Evolutionary conservation across 345 rosid genomes (phyloP).

Genomic region (Iberis pinnata): DNA sequence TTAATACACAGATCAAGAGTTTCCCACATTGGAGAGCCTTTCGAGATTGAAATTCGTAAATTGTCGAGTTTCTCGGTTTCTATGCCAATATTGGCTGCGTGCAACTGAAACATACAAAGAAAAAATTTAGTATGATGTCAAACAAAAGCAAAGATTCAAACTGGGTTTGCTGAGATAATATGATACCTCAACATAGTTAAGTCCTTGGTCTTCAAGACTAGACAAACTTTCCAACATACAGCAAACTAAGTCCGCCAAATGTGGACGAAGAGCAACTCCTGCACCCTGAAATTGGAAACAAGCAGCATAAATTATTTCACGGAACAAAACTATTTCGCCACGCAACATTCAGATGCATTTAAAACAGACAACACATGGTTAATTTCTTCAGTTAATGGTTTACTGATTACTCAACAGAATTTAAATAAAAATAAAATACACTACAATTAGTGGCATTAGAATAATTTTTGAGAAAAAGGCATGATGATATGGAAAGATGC

Average conservation of each 20-base stretch:
- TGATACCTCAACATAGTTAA: slow-evolving; percentile 89
- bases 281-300: slow-evolving; percentile 56
- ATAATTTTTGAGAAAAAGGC: slow-evolving; percentile 1
- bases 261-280: slow-evolving; percentile 82
- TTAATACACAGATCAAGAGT: slow-evolving; percentile 91
- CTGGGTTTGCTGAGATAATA: slow-evolving; percentile 7
- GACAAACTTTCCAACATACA: slow-evolving; percentile 99
- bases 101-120: slow-evolving; percentile 59
- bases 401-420: neutral
- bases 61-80: slow-evolving; percentile 88
- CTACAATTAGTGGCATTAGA: neutral
- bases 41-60: slow-evolving; percentile 86
- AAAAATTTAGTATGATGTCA: slow-evolving; percentile 2
- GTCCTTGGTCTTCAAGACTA: slow-evolving; percentile 97
- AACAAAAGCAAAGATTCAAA: slow-evolving; percentile 6
- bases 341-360: slow-evolving; percentile 9
- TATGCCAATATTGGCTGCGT: slow-evolving; percentile 90
- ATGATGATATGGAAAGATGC: slow-evolving; percentile 10
- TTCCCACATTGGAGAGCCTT: slow-evolving; percentile 99
- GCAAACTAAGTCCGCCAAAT: slow-evolving; percentile 78
- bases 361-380: neutral
- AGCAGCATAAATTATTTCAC: slow-evolving; percentile 8
- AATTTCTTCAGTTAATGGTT: slow-evolving; percentile 5
- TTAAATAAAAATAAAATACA: neutral
- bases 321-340: neutral